A percentile compares a stretch with the other conserved stretches of the same genome.
Conservation (phyloP, 2,329 filamentous ascomycete genomes). For the Phialemonium atrogriseum region DNA sequence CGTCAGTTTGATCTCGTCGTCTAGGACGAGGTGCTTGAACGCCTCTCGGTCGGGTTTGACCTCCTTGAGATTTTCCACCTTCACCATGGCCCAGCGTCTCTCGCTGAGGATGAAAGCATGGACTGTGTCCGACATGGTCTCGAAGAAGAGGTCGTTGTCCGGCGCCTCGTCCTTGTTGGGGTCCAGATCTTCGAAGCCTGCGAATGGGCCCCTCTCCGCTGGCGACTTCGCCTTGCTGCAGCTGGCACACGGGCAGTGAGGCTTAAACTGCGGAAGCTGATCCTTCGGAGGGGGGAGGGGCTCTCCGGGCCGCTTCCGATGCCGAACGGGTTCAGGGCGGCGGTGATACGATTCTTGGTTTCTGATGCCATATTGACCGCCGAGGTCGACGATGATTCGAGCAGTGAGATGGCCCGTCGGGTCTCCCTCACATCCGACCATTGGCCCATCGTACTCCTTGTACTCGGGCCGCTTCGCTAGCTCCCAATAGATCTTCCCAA, state of each 20-base stretch:
- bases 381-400: slow-evolving; percentile 33
- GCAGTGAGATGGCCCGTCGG: slow-evolving; percentile 23
- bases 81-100: slow-evolving; percentile 35
- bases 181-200: slow-evolving; percentile 31
- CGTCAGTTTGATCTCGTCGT: slow-evolving; percentile 38
- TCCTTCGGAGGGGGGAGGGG: slow-evolving; percentile 16
- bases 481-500: slow-evolving; percentile 39
- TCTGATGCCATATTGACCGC: too few relatives aligned
- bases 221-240: slow-evolving; percentile 19
- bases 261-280: slow-evolving; percentile 29
- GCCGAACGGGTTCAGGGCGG: slow-evolving; percentile 14
- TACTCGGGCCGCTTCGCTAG: slow-evolving; percentile 35
- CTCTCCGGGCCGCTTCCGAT: not conserved
- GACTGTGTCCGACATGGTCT: slow-evolving; percentile 33
- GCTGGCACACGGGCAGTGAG: slow-evolving; percentile 31
- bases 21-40: slow-evolving; percentile 41
- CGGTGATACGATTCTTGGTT: slow-evolving; percentile 31
- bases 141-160: slow-evolving; percentile 32
- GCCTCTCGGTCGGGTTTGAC: slow-evolving; percentile 36
- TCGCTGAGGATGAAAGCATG: slow-evolving; percentile 37
- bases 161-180: slow-evolving; percentile 27
- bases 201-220: slow-evolving; percentile 22
- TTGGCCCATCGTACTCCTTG: slow-evolving; percentile 35
- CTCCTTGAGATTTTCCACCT: slow-evolving; percentile 28
- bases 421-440: slow-evolving; percentile 22